Conservation (phyloP, 257 asterid species). For the Agastache rugosa region DNA sequence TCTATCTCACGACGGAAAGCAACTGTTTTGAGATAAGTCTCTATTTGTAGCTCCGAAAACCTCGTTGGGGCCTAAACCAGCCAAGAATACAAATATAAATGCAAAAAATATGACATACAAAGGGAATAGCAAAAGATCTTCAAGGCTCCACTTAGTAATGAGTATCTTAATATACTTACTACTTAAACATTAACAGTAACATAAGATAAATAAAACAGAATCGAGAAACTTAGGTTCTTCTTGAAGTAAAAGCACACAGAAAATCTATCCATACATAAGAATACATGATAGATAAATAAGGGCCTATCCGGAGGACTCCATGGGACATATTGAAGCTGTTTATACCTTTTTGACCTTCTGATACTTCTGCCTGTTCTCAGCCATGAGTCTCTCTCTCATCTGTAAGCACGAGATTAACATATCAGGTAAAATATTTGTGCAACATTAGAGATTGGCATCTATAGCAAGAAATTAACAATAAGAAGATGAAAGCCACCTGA, state of each 20-base stretch:
- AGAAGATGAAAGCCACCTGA: slow-evolving; percentile 60
- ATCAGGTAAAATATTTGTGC: slow-evolving; percentile 20
- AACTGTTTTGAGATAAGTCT: slow-evolving; percentile 93
- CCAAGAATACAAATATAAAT: slow-evolving; percentile 12
- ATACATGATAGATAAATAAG: background rate
- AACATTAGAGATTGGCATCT: background rate
- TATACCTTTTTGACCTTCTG: slow-evolving; percentile 95
- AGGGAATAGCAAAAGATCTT: background rate
- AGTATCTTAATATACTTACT: background rate
- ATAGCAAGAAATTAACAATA: background rate
- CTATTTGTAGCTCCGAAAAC: slow-evolving; percentile 94
- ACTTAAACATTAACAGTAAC: slow-evolving; percentile 18
- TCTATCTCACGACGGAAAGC: slow-evolving; percentile 98
- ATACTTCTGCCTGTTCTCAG: slow-evolving; percentile 95
- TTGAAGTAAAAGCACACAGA: background rate
- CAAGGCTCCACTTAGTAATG: background rate
- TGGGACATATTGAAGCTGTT: background rate
- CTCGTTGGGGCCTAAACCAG: slow-evolving; percentile 80
- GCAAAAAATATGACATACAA: slow-evolving; percentile 9
- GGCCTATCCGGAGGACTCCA: background rate
- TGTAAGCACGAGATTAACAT: slow-evolving; percentile 45
- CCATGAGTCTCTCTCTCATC: slow-evolving; percentile 99
- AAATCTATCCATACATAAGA: background rate
- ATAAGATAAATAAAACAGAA: slow-evolving; percentile 6
- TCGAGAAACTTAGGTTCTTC: background rate